Evolutionary conservation across 805 yeast species (phyloP), one percentile per base, ranked within the genome.

Genomic region (Babjeviella inositovora): DNA sequence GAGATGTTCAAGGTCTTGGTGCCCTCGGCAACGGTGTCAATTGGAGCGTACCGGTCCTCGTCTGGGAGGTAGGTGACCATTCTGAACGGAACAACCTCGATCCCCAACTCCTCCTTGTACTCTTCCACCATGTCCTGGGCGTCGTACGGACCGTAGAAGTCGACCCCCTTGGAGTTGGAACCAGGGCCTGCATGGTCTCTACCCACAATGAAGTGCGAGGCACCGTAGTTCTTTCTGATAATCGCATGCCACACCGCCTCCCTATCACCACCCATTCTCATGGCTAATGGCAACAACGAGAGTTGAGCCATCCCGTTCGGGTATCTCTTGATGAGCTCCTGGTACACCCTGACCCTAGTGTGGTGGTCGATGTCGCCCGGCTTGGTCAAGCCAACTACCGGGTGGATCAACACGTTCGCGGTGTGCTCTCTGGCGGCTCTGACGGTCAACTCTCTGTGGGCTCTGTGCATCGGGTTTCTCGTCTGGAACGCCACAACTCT

Each of bases 171-270:
- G 28, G 94, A 81, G 66, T 63, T 63, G 23, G 59, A 54, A 32
- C 96, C 97, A 11, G 97, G 96, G 30, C 96, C 96, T 25, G 97
- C 97, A 44, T 85, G 97, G 51, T 85, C 96, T 61, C 97, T 76
- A 30, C 97, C 97, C 23, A 85, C 95, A 42, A 85, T 85, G 58
- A 87, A 87, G 49, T 87, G 96, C 25, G 94, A 77, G 26, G 93
- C 94, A 44, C 97, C 97, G 45, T 74, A 84, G 57, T 85, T 85
- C 61, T 82, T 81, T 54, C 97, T 77, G 47, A 85, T 85, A 41
- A 87, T 75, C 10, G 96, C 94, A 47, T 85, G 97, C 96, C 96
- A 87, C 21, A 85, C 79, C 12, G 97, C 97, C 56, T 85, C 97
- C 48, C 93, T 71, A 50, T 87, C 96, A 50, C 97, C 97, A 27